Evolutionary conservation across 106 monocot genomes (phyloP), one percentile per base, ranked within the genome.

Genomic region (Allium sativum): DNA sequence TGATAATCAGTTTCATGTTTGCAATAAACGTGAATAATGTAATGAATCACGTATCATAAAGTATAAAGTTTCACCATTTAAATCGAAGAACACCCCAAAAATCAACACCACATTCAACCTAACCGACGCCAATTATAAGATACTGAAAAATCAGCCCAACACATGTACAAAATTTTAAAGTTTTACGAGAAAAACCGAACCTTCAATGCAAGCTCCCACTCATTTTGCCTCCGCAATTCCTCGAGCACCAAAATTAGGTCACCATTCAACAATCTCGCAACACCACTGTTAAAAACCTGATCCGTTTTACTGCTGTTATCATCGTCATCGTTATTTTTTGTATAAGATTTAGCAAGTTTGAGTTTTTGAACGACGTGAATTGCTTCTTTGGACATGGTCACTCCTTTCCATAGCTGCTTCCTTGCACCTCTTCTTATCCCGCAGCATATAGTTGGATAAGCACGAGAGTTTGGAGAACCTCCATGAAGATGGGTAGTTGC

Each of bases 351-450:
- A 18, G 82, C 86, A n/a, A 86, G 67, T 62, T 91, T 86, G 52
- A 86, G 86, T 8, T 75, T 72, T 45, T 83, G 86, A 52, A 91
- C 86, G 58, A 76, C 86, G 18, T 91, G 91, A 62, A 91, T 83
- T 10, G 91, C 86, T 68, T 91, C 91, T 15, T 76, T 66, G 19
- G 86, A 81, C 61, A 86, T 40, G 52, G 78, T 70, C 9, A 52
- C 52, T 56, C 74, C 71, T 54, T 78, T 67, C 91, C 86, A 83
- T 11, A 83, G 71, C 14, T 73, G 76, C 77, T 65, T 63, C 73
- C 78, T 77, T 68, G 67, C 15, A 3, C 77, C 79, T 43, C 51
- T 82, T 18, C 91, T 66, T 14, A 91, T 72, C 16, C 91, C 80
- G 59, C 80, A 91, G 44, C 68, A 66, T 68, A 83, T 62, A n/a